Conservation (phyloP, 176 grass and related monocot species). For the Avena sativa region DNA sequence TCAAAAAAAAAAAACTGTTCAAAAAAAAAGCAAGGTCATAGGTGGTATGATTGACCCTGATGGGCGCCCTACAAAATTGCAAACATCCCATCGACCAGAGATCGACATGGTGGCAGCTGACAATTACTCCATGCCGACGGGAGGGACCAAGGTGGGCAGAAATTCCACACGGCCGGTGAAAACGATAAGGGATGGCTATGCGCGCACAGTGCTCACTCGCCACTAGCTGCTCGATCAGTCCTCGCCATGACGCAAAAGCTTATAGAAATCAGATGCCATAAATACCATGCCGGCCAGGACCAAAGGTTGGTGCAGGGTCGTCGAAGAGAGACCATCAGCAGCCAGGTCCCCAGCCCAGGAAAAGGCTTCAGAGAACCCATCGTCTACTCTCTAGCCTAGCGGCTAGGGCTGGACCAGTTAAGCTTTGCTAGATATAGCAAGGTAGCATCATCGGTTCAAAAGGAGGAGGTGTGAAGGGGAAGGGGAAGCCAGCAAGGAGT, state of each 20-base stretch:
- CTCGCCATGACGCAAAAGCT: slow-evolving; percentile 51
- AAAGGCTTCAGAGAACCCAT: slow-evolving; percentile 41
- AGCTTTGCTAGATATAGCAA: slow-evolving; percentile 29
- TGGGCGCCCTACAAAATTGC: slow-evolving; percentile 32
- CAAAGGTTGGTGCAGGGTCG: slow-evolving; percentile 49
- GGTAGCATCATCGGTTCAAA: slow-evolving; percentile 40
- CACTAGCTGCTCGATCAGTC: background rate
- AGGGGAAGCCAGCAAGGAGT: background rate
- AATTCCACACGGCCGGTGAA: slow-evolving; percentile 55
- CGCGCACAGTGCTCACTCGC: slow-evolving; percentile 20
- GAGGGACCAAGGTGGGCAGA: slow-evolving; percentile 11
- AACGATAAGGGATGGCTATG: slow-evolving; percentile 41
- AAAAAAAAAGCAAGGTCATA: slow-evolving; percentile 33
- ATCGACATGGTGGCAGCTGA: slow-evolving; percentile 23
- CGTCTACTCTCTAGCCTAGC: slow-evolving; percentile 42
- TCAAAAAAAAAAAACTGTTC: too few relatives aligned
- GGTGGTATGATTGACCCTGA: slow-evolving; percentile 38
- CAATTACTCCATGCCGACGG: slow-evolving; percentile 16
- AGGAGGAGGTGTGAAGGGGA: slow-evolving; percentile 1
- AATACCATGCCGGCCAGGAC: slow-evolving; percentile 37
- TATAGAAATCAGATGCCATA: slow-evolving; percentile 55
- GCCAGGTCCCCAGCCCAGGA: slow-evolving; percentile 23
- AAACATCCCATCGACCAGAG: slow-evolving; percentile 41
- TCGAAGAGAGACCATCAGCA: slow-evolving; percentile 37
- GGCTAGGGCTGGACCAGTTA: slow-evolving; percentile 42